A percentile compares a stretch with the other conserved stretches of the same genome.
Conservation (phyloP, 306 rosid species). For the Gastrolobium bilobum region DNA sequence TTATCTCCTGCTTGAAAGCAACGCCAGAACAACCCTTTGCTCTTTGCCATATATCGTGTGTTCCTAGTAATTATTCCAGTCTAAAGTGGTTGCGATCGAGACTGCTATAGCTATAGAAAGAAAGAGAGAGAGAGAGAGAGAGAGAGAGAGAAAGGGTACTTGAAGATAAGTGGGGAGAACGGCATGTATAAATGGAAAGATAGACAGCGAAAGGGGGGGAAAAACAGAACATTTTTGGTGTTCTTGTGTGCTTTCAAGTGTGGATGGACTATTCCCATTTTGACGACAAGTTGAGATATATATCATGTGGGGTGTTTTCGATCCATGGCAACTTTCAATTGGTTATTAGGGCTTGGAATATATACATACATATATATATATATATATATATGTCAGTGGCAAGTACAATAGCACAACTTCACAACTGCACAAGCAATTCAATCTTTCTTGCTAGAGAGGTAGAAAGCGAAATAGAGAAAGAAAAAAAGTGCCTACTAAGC, state of each 20-base stretch:
- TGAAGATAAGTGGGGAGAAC: conserved; percentile 59
- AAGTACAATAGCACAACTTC: conserved; percentile 62
- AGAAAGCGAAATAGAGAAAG: conserved; percentile 36
- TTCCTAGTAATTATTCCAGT: conserved; percentile 77
- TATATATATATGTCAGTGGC: conserved; percentile 51
- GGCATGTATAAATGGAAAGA: conserved; percentile 91
- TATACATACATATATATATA: conserved; percentile 42
- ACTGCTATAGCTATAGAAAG: conserved; percentile 46
- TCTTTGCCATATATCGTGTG: conserved; percentile 65
- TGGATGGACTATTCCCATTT: conserved; percentile 60
- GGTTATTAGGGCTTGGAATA: conserved; percentile 62
- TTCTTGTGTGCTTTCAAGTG: conserved; percentile 60
- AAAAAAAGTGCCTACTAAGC: conserved; percentile 37
- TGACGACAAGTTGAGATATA: conserved; percentile 44
- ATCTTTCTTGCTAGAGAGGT: conserved; percentile 10
- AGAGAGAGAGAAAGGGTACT: conserved; percentile 10
- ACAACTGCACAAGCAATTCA: conserved; percentile 42
- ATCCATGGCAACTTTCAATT: conserved; percentile 63
- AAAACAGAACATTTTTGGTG: conserved; percentile 27
- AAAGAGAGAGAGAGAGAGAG: conserved; percentile 15
- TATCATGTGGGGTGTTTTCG: conserved; percentile 36
- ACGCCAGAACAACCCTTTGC: conserved; percentile 66
- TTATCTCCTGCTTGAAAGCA: conserved; percentile 87
- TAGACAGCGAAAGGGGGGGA: conserved; percentile 8
- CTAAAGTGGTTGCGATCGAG: conserved; percentile 63